Conservation (phyloP, 805 yeast species). For the Tetrapisispora fleetii region DNA sequence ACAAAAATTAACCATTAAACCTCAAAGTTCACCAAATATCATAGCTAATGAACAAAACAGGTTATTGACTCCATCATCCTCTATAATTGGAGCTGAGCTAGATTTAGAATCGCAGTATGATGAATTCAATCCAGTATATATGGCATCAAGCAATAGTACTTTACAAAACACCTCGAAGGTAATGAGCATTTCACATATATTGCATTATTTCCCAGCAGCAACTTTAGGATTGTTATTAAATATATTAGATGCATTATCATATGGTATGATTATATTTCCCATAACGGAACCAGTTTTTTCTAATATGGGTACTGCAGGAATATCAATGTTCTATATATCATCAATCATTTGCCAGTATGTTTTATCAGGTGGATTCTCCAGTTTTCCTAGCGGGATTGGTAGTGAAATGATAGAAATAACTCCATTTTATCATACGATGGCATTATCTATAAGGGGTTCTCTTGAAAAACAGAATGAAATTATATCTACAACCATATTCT, state of each 20-base stretch:
- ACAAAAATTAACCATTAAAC: not conserved
- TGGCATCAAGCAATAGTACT: not conserved
- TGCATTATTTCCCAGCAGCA: slow-evolving; percentile 56
- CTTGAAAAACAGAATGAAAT: slow-evolving; percentile 45
- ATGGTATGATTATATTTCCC: slow-evolving; percentile 97
- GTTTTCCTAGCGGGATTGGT: slow-evolving; percentile 85
- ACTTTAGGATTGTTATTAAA: slow-evolving; percentile 76
- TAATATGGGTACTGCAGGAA: slow-evolving; percentile 74
- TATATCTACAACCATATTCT: slow-evolving; percentile 75
- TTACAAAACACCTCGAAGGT: not conserved
- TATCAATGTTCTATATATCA: slow-evolving; percentile 89
- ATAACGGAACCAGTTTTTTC: slow-evolving; percentile 71
- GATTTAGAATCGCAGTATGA: slow-evolving; percentile 3
- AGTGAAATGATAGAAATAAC: slow-evolving; percentile 99
- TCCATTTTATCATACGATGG: slow-evolving; percentile 96
- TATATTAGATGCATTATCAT: slow-evolving; percentile 85
- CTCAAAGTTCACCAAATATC: slow-evolving; percentile 2
- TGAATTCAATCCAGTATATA: not conserved
- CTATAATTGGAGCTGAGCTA: slow-evolving; percentile 2
- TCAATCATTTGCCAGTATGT: slow-evolving; percentile 84
- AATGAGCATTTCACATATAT: not conserved
- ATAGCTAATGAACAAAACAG: slow-evolving; percentile 6
- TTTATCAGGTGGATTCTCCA: slow-evolving; percentile 83
- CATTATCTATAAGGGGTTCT: slow-evolving; percentile 47
- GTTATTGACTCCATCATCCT: slow-evolving; percentile 11